These are phyloP conservation scores for Arabidopsis lyrata DNA, from an alignment of 441 rosid species.

Conservation along the genomic window DNA sequence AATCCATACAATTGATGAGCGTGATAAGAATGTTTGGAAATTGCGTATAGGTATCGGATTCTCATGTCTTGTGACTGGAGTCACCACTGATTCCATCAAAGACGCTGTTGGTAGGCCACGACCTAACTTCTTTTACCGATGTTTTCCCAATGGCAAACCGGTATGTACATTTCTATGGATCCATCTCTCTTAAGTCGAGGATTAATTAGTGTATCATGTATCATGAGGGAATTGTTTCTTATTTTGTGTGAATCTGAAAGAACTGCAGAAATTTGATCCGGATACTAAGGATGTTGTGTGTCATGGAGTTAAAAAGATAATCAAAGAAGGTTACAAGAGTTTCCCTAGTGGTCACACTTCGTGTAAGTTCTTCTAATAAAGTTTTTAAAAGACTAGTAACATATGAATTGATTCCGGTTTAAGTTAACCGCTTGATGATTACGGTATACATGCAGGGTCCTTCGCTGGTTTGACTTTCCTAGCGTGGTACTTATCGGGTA, in stretches of 20 bases:
- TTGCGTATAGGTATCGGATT: constrained; percentile 49
- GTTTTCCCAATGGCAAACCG: constrained; percentile 59
- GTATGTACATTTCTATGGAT: constrained; percentile 42
- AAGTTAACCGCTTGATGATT: background rate
- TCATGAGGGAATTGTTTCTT: constrained; percentile 7
- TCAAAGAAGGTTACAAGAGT: constrained; percentile 65
- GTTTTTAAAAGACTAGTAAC: background rate
- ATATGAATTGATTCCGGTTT: background rate
- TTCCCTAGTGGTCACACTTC: constrained; percentile 69
- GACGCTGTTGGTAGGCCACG: constrained; percentile 63
- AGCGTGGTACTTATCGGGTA: constrained; percentile 62
- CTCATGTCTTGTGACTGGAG: constrained; percentile 53
- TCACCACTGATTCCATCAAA: constrained; percentile 63
- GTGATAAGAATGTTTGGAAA: background rate
- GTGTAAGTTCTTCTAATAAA: constrained; percentile 43
- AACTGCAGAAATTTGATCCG: constrained; percentile 46
- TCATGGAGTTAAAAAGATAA: constrained; percentile 46
- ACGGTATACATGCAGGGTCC: constrained; percentile 50
- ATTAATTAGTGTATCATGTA: no score
- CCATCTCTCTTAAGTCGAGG: background rate
- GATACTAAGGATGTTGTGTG: constrained; percentile 54
- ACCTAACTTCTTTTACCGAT: constrained; percentile 65
- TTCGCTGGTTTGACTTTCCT: constrained; percentile 62
- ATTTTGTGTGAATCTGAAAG: constrained; percentile 24
- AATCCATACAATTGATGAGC: background rate